phyloP scores from a whole-genome alignment of 768 basidiomycete genomes.

The Fomitopsis serialis region DNA sequence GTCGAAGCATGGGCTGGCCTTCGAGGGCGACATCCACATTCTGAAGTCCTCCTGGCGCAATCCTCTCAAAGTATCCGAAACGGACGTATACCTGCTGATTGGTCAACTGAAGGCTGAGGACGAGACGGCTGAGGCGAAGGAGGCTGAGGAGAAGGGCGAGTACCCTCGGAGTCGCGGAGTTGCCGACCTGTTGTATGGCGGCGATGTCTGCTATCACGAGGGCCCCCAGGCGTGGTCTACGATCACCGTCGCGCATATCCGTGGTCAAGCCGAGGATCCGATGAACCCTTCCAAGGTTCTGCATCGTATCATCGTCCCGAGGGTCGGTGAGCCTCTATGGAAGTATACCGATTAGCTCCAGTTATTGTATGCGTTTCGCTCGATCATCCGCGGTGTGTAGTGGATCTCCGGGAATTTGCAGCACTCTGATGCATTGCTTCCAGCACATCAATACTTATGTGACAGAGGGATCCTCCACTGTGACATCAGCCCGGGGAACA shows the following conservation, averaged over 20 bases:
- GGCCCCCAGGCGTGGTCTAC: too few relatives aligned
- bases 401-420: too few relatives aligned
- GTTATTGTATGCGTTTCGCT: neutral
- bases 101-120: neutral
- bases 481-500: conserved; percentile 30
- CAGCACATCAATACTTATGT: conserved; percentile 18
- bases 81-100: neutral
- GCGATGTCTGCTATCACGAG: neutral
- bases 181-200: too few relatives aligned
- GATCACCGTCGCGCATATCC: neutral
- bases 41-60: conserved; percentile 2
- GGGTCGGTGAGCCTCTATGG: conserved; percentile 7
- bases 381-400: conserved; percentile 4
- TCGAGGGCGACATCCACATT: neutral
- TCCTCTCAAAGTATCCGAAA: neutral
- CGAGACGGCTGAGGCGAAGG: too few relatives aligned
- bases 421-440: too few relatives aligned
- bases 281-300: neutral
- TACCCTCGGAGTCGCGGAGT: too few relatives aligned
- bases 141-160: too few relatives aligned
- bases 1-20: too few relatives aligned
- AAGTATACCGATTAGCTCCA: conserved; percentile 2
- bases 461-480: conserved; percentile 25
- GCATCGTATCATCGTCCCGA: conserved; percentile 6
- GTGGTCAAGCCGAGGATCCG: neutral